Evolutionary conservation across 163 green algal species (phyloP).

Genomic region (Prototheca wickerhamii): DNA sequence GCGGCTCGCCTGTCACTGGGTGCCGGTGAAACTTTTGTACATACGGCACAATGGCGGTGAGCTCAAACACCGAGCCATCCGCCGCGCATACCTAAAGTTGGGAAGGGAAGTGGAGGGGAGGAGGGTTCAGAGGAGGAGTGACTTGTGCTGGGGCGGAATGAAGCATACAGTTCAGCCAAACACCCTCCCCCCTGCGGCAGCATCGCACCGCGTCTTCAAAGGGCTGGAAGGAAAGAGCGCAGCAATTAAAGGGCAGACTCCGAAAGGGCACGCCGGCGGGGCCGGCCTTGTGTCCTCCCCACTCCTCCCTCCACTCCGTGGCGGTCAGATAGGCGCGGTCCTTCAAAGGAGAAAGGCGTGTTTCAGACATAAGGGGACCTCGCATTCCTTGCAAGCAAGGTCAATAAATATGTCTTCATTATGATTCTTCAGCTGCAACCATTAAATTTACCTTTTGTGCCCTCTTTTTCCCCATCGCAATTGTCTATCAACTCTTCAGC

Average conservation of each 20-base stretch:
- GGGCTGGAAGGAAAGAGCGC: constrained; percentile 86
- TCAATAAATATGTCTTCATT: too few relatives aligned
- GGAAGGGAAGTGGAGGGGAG: too few relatives aligned
- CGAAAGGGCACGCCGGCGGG: constrained; percentile 50
- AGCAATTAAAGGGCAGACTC: constrained; percentile 91
- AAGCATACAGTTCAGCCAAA: too few relatives aligned
- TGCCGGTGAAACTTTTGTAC: constrained; percentile 76
- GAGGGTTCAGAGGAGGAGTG: too few relatives aligned
- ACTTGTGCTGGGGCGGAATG: too few relatives aligned
- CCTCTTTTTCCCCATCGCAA: constrained; percentile 56
- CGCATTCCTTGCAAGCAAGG: too few relatives aligned
- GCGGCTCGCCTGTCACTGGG: constrained; percentile 73
- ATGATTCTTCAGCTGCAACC: not conserved
- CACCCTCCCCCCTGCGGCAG: not conserved
- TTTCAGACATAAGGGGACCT: too few relatives aligned
- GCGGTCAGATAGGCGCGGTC: constrained; percentile 78
- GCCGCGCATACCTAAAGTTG: constrained; percentile 68
- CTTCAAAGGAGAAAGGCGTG: too few relatives aligned
- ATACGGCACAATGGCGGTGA: constrained; percentile 80
- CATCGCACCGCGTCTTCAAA: constrained; percentile 82
- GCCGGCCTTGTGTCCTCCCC: constrained; percentile 65
- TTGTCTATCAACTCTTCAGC: too few relatives aligned
- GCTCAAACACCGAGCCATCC: constrained; percentile 80
- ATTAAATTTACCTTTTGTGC: not conserved
- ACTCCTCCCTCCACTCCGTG: constrained; percentile 83